Evolutionary conservation across 2,329 filamentous ascomycete species (phyloP).

Genomic region (Elsinoe arachidis): DNA sequence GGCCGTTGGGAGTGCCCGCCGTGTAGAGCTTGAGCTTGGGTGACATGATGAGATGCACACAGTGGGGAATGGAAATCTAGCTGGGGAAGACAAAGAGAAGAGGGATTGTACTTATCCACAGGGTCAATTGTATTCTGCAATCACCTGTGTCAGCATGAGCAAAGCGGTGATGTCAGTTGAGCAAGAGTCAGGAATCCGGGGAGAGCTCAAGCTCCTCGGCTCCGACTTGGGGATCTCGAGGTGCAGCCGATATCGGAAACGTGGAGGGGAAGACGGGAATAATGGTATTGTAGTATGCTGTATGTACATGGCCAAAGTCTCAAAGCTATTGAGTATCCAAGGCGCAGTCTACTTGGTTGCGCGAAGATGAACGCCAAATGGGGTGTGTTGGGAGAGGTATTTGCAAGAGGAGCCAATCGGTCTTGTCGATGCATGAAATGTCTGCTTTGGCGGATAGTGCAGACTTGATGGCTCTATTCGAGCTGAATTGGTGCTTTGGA

Average conservation of each 20-base stretch:
- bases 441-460: neutral
- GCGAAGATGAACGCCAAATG: neutral
- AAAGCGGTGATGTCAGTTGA: no score
- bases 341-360: neutral
- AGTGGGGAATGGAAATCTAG: neutral
- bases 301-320: neutral
- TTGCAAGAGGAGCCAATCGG: no score
- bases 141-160: no score
- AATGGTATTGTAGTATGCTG: neutral
- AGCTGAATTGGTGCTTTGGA: neutral
- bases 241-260: neutral
- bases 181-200: no score
- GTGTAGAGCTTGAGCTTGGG: slow-evolving; percentile 18
- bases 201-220: neutral
- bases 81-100: neutral
- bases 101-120: no score
- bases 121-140: no score
- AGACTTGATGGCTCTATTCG: neutral
- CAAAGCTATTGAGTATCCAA: neutral
- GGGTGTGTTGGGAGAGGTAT: neutral
- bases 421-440: neutral
- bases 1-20: slow-evolving; percentile 28
- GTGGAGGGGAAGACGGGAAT: neutral
- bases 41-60: neutral
- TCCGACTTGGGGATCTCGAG: neutral